Conservation (phyloP, 176 grass and related monocot species). For the Puya raimondii region DNA sequence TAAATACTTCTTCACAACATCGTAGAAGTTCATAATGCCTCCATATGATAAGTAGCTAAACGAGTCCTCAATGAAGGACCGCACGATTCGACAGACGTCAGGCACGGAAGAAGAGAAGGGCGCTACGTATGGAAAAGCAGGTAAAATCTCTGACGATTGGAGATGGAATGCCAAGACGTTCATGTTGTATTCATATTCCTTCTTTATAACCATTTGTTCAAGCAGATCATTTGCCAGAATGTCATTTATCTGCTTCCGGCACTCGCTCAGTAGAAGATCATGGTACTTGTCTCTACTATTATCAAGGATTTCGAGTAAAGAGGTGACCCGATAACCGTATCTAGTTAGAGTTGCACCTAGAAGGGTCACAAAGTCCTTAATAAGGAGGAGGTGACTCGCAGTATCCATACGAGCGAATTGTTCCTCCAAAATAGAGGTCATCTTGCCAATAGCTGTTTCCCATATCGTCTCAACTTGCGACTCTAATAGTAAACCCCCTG, state of each 20-base stretch:
- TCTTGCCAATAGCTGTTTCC: slow-evolving; percentile 55
- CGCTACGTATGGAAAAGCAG: slow-evolving; percentile 56
- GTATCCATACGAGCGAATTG: slow-evolving; percentile 51
- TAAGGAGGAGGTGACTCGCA: slow-evolving; percentile 49
- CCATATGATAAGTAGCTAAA: slow-evolving; percentile 66
- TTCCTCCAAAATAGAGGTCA: slow-evolving; percentile 52
- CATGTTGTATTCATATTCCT: slow-evolving; percentile 56
- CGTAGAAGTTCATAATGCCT: slow-evolving; percentile 42
- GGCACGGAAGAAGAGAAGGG: slow-evolving; percentile 86
- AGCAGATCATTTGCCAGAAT: slow-evolving; percentile 45
- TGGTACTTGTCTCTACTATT: slow-evolving; percentile 61
- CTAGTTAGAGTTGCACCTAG: slow-evolving; percentile 43
- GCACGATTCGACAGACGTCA: slow-evolving; percentile 47
- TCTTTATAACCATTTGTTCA: slow-evolving; percentile 52
- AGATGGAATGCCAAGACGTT: slow-evolving; percentile 64
- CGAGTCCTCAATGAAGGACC: slow-evolving; percentile 69
- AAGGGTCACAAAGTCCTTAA: slow-evolving; percentile 67
- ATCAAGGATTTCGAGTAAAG: slow-evolving; percentile 51
- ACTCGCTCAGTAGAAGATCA: slow-evolving; percentile 54
- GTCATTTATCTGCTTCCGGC: slow-evolving; percentile 40
- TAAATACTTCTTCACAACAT: slow-evolving; percentile 66
- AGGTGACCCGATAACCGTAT: slow-evolving; percentile 40
- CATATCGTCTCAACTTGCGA: slow-evolving; percentile 58
- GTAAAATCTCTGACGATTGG: slow-evolving; percentile 33
- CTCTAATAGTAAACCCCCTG: slow-evolving; percentile 62